Evolutionary conservation across 495 filamentous ascomycete species (phyloP), one percentile per base, ranked within the genome.

Genomic region (Patellaria atrata): DNA sequence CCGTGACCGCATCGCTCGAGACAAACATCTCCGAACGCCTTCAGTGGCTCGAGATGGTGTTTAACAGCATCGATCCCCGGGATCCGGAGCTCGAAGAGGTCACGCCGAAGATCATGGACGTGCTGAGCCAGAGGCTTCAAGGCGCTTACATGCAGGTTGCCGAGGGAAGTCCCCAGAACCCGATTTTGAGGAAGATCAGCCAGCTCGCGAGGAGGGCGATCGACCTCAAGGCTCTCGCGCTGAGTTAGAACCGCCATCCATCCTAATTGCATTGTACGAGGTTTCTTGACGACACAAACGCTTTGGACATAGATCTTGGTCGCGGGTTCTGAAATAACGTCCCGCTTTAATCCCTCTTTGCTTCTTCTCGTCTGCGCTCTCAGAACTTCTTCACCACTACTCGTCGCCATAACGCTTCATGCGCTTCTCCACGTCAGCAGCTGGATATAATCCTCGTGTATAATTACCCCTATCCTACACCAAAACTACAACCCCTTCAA

Each of bases 1-100:
- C 82, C 10, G 69, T 96, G 11, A 80, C 80, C 18, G 64, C 71
- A 5, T 66, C 77, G 17, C 63, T 94, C 40, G 62, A 76, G 18
- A 68, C 68, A 20, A 69, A 78, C 44, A 41, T 79, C 21, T 44
- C 58, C 26, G 63, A 82, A 54, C 81, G 83, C 40, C 59, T 97
- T 6, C 55, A 59, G 17, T 89, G 85, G 81, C 61, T 94, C 31
- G 79, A 91, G 38, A 63, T 68, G 17, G 71, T 85, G 22, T 60
- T 96, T 22, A 50, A 56, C 23, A 58, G 43, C 9, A 56, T 77
- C 14, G 55, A 77, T 44, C 53, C 41, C 5, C 34, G 87, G 82
- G 79, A 87, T 43, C 60, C 72, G 12, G 79, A 89, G 48, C 68
- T 86, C 42, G 69, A 65, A 37, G 77, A 82, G 15, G 71, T 87